These are phyloP conservation scores for Hygrophorus russula DNA, from an alignment of 768 basidiomycete species.

Conservation along the genomic window DNA sequence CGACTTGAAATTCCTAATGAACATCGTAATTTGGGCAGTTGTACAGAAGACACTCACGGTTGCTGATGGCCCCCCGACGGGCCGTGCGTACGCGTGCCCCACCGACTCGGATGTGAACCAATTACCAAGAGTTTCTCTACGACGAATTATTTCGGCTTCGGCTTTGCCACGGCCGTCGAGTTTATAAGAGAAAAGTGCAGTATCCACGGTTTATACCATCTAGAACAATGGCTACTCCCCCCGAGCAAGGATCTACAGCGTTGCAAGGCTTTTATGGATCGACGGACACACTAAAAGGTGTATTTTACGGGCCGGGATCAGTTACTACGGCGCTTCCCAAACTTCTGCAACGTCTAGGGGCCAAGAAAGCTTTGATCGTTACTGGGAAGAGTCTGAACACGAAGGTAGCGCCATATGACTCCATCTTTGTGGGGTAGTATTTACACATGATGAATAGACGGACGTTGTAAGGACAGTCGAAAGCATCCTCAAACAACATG, in stretches of 20 bases:
- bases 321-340: conserved; percentile 51
- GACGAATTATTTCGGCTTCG: too few relatives aligned
- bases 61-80: too few relatives aligned
- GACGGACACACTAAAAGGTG: conserved; percentile 53
- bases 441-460: conserved; percentile 26
- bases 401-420: conserved; percentile 32
- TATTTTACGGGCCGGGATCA: conserved; percentile 67
- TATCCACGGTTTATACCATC: not conserved
- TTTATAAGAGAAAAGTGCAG: not conserved
- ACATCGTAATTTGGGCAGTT: too few relatives aligned
- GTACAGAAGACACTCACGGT: too few relatives aligned
- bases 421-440: not conserved
- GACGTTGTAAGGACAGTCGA: conserved; percentile 48
- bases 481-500: conserved; percentile 39
- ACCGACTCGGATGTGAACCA: too few relatives aligned
- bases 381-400: conserved; percentile 59
- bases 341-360: conserved; percentile 40
- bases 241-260: conserved; percentile 5
- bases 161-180: too few relatives aligned
- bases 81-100: too few relatives aligned
- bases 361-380: conserved; percentile 55
- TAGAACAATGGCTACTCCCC: conserved; percentile 4
- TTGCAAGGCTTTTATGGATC: conserved; percentile 53
- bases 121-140: too few relatives aligned
- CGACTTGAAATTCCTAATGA: too few relatives aligned